Base-by-base conservation (phyloP, 148 eudicot species). In the Camellia lanceoleosa region DNA sequence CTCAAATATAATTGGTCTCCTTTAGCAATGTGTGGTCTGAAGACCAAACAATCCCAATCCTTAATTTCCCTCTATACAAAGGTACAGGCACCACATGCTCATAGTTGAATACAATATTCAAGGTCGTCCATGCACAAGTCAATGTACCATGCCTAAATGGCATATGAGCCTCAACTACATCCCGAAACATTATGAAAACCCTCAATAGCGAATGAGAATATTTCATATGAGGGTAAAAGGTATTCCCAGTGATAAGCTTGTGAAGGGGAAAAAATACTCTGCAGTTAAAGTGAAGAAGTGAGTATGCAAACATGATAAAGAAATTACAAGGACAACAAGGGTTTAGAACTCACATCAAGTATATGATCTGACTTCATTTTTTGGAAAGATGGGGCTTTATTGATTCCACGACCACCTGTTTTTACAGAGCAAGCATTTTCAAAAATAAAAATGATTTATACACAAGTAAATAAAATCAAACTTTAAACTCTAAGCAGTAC, bases 321-420 rank as follows among this genome's bases (percentile, higher is more conserved):
- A 15, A 69, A 10, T 69, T 4, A 0, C 23, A 44, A 13, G 13
- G 42, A 18, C 56, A 47, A 68, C 10, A 1, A n/a, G 55, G 11
- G 15, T 10, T 66, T 14, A 7, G 5, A 16, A 42, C 5, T 15
- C 70, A 38, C 5, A 51, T 51, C 11, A 15, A 10, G 69, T 41
- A 12, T 15, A 8, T 3, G 68, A 65, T 38, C 23, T 66, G 23
- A 68, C 85, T 82, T 90, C 89, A 87, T 79, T 82, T 89, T 79
- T 81, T 87, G 44, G 88, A 77, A 70, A 91, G 94, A 86, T 88
- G 85, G 78, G 95, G 91, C 86, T 89, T 95, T 76, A 92, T 86
- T 3, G 92, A 90, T 83, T 93, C 98, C 56, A 95, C 92, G 60
- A 95, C 98, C 78, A 95, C 98, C 96, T 95, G 96, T 75, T 81